These are phyloP conservation scores for Kwoniella dejecticola DNA, from an alignment of 768 basidiomycete species.

Conservation along the genomic window DNA sequence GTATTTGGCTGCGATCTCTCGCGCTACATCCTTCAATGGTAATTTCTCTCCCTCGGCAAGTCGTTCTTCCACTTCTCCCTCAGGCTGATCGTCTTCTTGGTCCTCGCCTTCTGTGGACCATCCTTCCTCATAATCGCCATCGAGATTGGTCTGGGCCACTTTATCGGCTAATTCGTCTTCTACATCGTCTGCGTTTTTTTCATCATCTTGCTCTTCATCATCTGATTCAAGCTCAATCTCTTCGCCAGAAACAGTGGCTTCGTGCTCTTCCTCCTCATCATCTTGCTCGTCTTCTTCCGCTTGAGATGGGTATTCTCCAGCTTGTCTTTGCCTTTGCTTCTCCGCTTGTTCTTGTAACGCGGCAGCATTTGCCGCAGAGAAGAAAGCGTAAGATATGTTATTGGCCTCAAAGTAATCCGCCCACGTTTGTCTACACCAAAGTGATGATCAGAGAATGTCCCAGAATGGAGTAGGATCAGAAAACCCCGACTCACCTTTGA, in stretches of 20 bases:
- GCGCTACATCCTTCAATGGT: constrained; percentile 53
- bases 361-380: constrained; percentile 86
- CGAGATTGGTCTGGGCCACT: constrained; percentile 49
- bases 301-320: constrained; percentile 63
- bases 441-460: not conserved
- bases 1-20: constrained; percentile 42
- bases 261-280: constrained; percentile 55
- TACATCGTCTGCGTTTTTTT: constrained; percentile 22
- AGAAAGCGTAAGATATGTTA: constrained; percentile 73
- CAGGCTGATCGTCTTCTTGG: constrained; percentile 32
- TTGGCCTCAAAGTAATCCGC: constrained; percentile 64
- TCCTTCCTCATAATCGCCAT: constrained; percentile 43
- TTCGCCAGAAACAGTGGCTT: constrained; percentile 57
- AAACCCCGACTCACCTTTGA: constrained; percentile 69
- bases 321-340: constrained; percentile 45
- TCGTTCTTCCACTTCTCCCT: constrained; percentile 45
- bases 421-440: constrained; percentile 69
- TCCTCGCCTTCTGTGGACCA: constrained; percentile 48
- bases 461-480: not conserved
- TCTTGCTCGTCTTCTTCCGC: constrained; percentile 70
- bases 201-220: constrained; percentile 48
- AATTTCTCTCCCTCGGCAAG: constrained; percentile 47
- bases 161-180: constrained; percentile 57
- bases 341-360: constrained; percentile 75
- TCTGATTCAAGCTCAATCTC: constrained; percentile 48